Percentiles rank a stretch among this genome's conserved stretches.
phyloP scores from a whole-genome alignment of 495 filamentous ascomycete species.

The Aspergillus bridgeri region DNA sequence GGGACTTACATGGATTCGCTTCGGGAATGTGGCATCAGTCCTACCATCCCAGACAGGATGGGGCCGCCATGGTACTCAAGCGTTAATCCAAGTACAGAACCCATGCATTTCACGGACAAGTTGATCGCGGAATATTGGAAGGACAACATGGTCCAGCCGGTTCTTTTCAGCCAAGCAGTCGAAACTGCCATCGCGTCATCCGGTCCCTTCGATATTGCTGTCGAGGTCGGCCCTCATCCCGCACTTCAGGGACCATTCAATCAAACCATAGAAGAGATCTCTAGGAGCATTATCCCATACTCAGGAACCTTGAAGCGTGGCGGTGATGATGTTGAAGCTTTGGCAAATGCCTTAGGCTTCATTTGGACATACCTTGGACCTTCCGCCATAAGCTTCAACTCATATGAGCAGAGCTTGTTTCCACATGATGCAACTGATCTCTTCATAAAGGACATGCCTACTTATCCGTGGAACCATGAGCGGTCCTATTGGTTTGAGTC shows the following conservation, averaged over 20 bases:
- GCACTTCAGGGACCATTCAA: slow-evolving; percentile 39
- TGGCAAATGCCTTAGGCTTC: slow-evolving; percentile 12
- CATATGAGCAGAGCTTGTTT: neutral
- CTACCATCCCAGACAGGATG: neutral
- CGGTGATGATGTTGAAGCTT: neutral
- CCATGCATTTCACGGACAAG: neutral
- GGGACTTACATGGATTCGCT: slow-evolving; percentile 35
- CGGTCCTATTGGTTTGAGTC: slow-evolving; percentile 3
- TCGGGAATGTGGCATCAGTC: slow-evolving; percentile 12
- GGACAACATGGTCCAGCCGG: slow-evolving; percentile 13
- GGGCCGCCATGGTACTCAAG: slow-evolving; percentile 25
- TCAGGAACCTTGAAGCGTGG: neutral
- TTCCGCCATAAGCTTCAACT: slow-evolving; percentile 6
- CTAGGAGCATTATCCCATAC: neutral
- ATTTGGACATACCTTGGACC: slow-evolving; percentile 42
- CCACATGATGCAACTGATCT: neutral
- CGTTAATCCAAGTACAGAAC: slow-evolving; percentile 8
- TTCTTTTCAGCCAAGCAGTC: slow-evolving; percentile 36
- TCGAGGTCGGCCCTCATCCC: slow-evolving; percentile 54
- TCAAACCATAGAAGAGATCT: slow-evolving; percentile 27
- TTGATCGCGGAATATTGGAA: slow-evolving; percentile 3
- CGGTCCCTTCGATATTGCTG: slow-evolving; percentile 24
- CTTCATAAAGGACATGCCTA: slow-evolving; percentile 1
- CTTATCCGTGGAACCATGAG: slow-evolving; percentile 7
- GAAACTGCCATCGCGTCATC: slow-evolving; percentile 23